A percentile compares a stretch with the other conserved stretches of the same genome.
Evolutionary conservation across 768 basidiomycete species (phyloP).

Genomic region (Leccinum rimulosum): DNA sequence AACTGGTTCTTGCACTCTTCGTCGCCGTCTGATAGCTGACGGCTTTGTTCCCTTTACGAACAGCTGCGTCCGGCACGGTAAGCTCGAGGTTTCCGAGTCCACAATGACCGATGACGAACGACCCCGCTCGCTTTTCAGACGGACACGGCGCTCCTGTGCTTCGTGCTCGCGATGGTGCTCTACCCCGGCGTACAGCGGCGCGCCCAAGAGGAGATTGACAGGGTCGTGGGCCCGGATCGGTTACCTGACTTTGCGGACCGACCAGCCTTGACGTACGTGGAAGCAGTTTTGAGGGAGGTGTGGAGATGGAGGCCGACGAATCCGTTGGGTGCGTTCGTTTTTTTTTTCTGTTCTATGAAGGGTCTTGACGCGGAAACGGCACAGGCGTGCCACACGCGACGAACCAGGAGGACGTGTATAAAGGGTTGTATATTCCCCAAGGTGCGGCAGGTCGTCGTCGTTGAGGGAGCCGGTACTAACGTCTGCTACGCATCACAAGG

Average conservation of each 20-base stretch:
- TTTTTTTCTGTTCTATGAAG: neutral
- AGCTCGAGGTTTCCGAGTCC: neutral
- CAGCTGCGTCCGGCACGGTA: constrained; percentile 3
- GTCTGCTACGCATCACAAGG: neutral
- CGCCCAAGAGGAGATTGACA: constrained; percentile 28
- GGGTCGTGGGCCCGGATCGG: constrained; percentile 18
- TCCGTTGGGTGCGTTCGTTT: constrained; percentile 6
- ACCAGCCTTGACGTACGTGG: constrained; percentile 24
- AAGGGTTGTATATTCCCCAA: constrained; percentile 21
- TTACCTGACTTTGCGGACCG: constrained; percentile 27
- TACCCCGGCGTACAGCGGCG: constrained; percentile 25
- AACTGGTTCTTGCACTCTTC: too few species aligned
- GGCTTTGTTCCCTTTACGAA: too few species aligned
- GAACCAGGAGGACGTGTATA: constrained; percentile 15
- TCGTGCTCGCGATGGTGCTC: constrained; percentile 27
- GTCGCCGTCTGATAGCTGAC: too few species aligned
- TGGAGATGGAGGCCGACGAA: constrained; percentile 20
- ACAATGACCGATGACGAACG: neutral
- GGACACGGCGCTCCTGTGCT: constrained; percentile 8
- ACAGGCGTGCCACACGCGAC: neutral
- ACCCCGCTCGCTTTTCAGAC: constrained; percentile 7
- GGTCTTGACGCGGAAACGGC: too few species aligned
- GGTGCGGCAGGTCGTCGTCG: neutral
- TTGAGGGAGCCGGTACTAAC: too few species aligned
- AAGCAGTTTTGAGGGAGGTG: constrained; percentile 23